These are phyloP conservation scores for Amniculicola lignicola DNA, from an alignment of 495 filamentous ascomycete genomes.

Conservation along the genomic window DNA sequence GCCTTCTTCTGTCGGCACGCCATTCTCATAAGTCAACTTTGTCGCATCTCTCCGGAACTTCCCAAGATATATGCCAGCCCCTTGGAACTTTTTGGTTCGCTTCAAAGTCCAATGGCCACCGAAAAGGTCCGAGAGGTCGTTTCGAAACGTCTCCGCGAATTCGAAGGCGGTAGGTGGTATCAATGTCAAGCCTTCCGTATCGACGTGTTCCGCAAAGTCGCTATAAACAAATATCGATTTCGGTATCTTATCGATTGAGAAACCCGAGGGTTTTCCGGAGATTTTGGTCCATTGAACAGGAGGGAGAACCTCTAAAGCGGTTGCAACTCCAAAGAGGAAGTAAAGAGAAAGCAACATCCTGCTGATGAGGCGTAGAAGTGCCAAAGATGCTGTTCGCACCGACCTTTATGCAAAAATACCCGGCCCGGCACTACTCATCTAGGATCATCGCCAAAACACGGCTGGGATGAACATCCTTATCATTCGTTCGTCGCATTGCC, in stretches of 20 bases:
- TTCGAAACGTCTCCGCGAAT: conserved; percentile 49
- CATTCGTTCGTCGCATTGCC: conserved; percentile 16
- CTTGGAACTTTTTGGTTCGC: conserved; percentile 34
- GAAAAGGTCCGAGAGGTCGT: conserved; percentile 47
- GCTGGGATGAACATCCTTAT: conserved; percentile 17
- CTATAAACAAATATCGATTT: conserved; percentile 25
- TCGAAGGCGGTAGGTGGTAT: conserved; percentile 52
- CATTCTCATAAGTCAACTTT: conserved; percentile 49
- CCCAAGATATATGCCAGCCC: conserved; percentile 43
- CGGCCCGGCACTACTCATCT: not conserved
- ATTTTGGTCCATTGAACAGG: conserved; percentile 25
- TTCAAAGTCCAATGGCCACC: conserved; percentile 37
- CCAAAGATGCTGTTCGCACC: not conserved
- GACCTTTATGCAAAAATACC: conserved; percentile 19
- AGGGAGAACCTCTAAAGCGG: conserved; percentile 21
- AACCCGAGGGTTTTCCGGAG: conserved; percentile 1
- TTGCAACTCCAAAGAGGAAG: conserved; percentile 1
- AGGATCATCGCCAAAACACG: not conserved
- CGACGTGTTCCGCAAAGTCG: conserved; percentile 32
- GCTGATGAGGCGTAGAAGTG: not conserved
- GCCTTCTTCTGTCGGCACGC: conserved; percentile 47
- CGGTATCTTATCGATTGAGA: conserved; percentile 6
- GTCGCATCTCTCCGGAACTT: conserved; percentile 13
- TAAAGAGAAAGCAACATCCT: conserved; percentile 2
- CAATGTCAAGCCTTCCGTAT: conserved; percentile 49